Conservation (phyloP, 768 basidiomycete species). For the Boletus sensibilis region DNA sequence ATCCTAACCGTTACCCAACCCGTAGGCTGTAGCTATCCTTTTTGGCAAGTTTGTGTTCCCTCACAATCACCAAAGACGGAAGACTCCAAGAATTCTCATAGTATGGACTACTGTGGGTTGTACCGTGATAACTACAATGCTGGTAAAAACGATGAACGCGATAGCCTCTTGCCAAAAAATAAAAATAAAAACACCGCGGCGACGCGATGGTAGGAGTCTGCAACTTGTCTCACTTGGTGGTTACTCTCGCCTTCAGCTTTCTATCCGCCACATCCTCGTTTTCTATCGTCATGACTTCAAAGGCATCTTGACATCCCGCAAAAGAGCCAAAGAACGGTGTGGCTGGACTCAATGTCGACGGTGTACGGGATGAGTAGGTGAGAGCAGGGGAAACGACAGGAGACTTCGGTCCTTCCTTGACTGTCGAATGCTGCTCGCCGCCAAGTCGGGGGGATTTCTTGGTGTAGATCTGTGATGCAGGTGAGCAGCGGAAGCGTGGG, state of each 20-base stretch:
- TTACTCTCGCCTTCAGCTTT: slow-evolving; percentile 21
- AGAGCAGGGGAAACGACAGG: slow-evolving; percentile 67
- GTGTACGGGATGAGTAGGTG: slow-evolving; percentile 64
- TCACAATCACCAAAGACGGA: neutral
- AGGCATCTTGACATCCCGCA: slow-evolving; percentile 29
- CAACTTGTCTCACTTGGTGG: slow-evolving; percentile 13
- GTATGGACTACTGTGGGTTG: slow-evolving; percentile 1
- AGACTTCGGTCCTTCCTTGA: slow-evolving; percentile 39
- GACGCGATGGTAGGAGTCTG: neutral
- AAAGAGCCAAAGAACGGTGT: slow-evolving; percentile 73
- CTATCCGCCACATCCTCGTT: slow-evolving; percentile 25
- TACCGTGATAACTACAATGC: slow-evolving; percentile 4
- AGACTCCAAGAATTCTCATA: slow-evolving; percentile 2
- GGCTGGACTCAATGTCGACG: slow-evolving; percentile 66
- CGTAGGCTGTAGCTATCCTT: too few species aligned
- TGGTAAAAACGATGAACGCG: slow-evolving; percentile 4
- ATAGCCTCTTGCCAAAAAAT: slow-evolving; percentile 9
- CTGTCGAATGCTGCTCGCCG: slow-evolving; percentile 15
- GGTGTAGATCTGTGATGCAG: slow-evolving; percentile 12
- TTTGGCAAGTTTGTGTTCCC: neutral
- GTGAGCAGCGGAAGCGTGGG: slow-evolving; percentile 6
- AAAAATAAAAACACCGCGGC: neutral
- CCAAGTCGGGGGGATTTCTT: slow-evolving; percentile 14
- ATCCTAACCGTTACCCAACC: too few species aligned
- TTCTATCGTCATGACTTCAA: slow-evolving; percentile 26